Evolutionary conservation across 192 early-diverging fungal species (phyloP).

Genomic region (Funneliformis mosseae): DNA sequence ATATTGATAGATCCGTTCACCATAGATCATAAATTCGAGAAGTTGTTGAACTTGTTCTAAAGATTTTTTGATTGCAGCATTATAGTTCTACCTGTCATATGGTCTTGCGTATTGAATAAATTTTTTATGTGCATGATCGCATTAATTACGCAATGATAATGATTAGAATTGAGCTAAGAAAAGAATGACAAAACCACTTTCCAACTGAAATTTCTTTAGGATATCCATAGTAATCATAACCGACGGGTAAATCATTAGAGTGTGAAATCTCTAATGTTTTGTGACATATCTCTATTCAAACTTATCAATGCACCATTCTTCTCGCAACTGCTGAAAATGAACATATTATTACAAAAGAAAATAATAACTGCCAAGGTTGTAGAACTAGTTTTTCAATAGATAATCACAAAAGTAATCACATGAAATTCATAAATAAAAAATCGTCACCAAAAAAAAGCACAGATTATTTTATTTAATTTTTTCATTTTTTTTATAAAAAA

Average conservation of each 20-base stretch:
- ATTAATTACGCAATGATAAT: not conserved
- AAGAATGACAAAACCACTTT: constrained; percentile 9
- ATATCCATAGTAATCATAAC: constrained; percentile 6
- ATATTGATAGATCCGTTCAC: not conserved
- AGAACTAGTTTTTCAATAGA: too few species aligned
- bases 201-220: not conserved
- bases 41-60: constrained; percentile 4
- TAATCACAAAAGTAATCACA: too few species aligned
- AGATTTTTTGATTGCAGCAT: not conserved
- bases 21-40: not conserved
- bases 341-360: too few species aligned
- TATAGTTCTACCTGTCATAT: not conserved
- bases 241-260: not conserved
- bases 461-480: too few species aligned
- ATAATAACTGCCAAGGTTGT: too few species aligned
- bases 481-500: too few species aligned
- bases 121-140: not conserved
- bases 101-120: constrained; percentile 18
- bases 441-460: too few species aligned
- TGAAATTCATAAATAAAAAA: too few species aligned
- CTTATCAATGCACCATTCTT: not conserved
- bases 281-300: not conserved
- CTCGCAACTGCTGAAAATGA: constrained; percentile 12
- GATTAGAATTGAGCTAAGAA: not conserved
- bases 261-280: not conserved